Evolutionary conservation across 768 basidiomycete genomes (phyloP), one percentile per base, ranked within the genome.

Genomic region (Termitomyces sp.): DNA sequence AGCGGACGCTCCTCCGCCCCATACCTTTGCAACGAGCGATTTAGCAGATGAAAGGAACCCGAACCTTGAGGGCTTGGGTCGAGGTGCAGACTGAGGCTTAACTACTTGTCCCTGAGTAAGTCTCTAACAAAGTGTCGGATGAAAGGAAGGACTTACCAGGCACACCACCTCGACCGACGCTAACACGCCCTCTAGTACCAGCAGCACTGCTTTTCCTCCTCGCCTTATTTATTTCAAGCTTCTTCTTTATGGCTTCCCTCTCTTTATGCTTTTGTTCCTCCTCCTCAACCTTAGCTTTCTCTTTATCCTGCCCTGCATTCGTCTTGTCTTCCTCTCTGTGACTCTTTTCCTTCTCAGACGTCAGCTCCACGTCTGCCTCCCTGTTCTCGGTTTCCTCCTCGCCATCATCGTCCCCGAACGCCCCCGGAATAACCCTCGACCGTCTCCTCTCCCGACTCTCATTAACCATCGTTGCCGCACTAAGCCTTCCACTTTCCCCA

Each of bases 31-130:
- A 4, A 91, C 89, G 3, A 91, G 73, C 0, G 82, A 81, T 68
- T 89, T 91, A 8, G 90, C 85, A 18, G 80, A 85, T 22, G 85
- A 79, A 6, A 92, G 70, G 74, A 92, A 89, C 1, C 88, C 90
- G 58, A 89, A 84, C 39, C 83, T 81, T 4, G 83, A 76, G 1
- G 83, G 73, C 63, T 83, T 83, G 12, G 47, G n/a, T 18, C 24
- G 44, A 5, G 71, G 22, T 27, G 51, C 11, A 5, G 54, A 68
- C 66, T 75, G 75, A 3, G 73, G 73, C 73, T 78, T 77, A 20
- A 67, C 76, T 76, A 49, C 24, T 33, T 59, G 52, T 18, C 27
- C 2, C 2, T 18, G 20, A 30, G 49, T 49, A 16, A 55, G 37
- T 36, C 36, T 49, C 36, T 12, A 15, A 30, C 13, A 33, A 4